These are phyloP conservation scores for Calonectria hongkongensis DNA, from an alignment of 2,329 filamentous ascomycete genomes.

Conservation along the genomic window DNA sequence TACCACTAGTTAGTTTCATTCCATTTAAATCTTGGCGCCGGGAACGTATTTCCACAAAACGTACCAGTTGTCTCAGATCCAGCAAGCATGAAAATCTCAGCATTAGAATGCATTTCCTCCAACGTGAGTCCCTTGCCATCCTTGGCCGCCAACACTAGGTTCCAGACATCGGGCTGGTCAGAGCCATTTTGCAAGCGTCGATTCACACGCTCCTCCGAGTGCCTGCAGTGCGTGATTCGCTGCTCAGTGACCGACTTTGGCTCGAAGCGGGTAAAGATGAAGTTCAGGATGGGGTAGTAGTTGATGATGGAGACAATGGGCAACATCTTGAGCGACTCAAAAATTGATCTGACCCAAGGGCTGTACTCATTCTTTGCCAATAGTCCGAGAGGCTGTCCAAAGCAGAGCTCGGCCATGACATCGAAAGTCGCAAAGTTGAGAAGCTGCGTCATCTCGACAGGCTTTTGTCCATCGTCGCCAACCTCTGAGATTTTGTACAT, in stretches of 20 bases:
- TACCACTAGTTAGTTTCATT: not conserved
- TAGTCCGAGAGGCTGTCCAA: conserved; percentile 6
- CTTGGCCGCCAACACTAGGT: not conserved
- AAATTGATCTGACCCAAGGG: conserved; percentile 18
- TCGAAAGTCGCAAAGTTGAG: conserved; percentile 10
- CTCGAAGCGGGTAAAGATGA: conserved; percentile 27
- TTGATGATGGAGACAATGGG: conserved; percentile 22
- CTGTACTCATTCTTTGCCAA: conserved; percentile 17
- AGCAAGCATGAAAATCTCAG: conserved; percentile 30
- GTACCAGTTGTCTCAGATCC: conserved; percentile 21
- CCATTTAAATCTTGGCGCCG: not conserved
- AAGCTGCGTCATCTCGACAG: conserved; percentile 1
- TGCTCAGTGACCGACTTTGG: conserved; percentile 26
- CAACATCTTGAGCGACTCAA: conserved; percentile 11
- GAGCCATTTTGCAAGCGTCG: not conserved
- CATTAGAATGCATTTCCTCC: conserved; percentile 29
- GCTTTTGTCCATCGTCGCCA: not conserved
- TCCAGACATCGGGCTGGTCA: conserved; percentile 17
- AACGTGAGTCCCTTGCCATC: conserved; percentile 24
- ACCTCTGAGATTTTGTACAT: conserved; percentile 22
- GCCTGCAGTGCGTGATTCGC: conserved; percentile 8
- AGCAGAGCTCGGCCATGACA: conserved; percentile 14
- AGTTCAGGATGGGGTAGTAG: conserved; percentile 27
- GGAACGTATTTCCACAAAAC: not conserved
- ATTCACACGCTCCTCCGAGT: conserved; percentile 3